Evolutionary conservation across 805 yeast species (phyloP), one percentile per base, ranked within the genome.

Genomic region (Blastobotrys robertii): DNA sequence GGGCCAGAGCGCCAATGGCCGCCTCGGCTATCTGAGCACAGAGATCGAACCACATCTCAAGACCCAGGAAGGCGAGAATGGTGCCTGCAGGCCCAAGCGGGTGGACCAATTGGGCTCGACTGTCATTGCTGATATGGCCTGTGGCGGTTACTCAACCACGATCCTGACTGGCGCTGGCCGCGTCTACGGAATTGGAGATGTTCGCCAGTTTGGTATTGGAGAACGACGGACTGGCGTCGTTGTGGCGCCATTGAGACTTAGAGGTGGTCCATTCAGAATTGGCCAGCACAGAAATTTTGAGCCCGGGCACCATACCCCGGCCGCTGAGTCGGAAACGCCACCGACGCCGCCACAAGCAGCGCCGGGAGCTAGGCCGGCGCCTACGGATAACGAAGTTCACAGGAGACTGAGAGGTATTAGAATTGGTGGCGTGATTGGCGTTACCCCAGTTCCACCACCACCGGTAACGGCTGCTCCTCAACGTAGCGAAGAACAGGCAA

Each of bases 101-200:
- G 59, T 73, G 3, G 49, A 59, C 1, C 59, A 61, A 2, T 60
- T 76, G 36, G 58, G 64, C 4, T 54, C 62, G 3, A 48, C 55
- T 16, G 49, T 62, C 2, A 56, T 73, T 1, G 54, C 69, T 1
- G 79, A 75, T 49, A 63, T 81, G 1, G 65, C 73, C 16, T 77
- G 79, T 7, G 82, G 82, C 28, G 90, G 90, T 1, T 81, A 69
- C 53, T 71, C 79, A 3, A 76, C 79, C 47, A 76, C 77, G 40
- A 62, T 81, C 2, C 60, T 81, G 30, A 72, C 81, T 0, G 66
- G 67, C 25, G 58, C 67, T 1, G 87, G 88, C 1, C 63, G 70
- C 4, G 54, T 82, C 4, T 80, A 67, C 56, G 4, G 85, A 82
- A 0, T 50, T 58, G 30, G 64, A 60, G 9, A 65, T 64, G 57